A percentile compares a stretch with the other conserved stretches of the same genome.
These are phyloP conservation scores for Amanita fuliginea DNA, from an alignment of 768 basidiomycete species.

Conservation along the genomic window DNA sequence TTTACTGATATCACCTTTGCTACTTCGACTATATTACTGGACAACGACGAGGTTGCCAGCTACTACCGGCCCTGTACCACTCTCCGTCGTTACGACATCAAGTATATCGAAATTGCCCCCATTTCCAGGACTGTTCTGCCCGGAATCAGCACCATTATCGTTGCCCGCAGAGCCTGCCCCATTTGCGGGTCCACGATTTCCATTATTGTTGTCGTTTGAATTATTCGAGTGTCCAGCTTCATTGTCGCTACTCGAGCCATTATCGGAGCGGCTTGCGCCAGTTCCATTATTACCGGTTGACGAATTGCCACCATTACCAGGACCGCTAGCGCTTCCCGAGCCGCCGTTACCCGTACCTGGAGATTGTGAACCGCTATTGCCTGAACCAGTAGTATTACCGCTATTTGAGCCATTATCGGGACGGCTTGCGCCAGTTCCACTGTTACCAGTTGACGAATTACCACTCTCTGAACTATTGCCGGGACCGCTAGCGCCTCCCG, in stretches of 20 bases:
- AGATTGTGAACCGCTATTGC: neutral
- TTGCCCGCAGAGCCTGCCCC: neutral
- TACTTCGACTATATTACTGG: neutral
- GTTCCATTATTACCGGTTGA: no score
- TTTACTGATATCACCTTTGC: no score
- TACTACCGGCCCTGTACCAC: neutral
- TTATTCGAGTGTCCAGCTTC: neutral
- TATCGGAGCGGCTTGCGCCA: neutral
- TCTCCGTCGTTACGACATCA: neutral
- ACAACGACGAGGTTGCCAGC: no score
- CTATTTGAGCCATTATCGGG: neutral
- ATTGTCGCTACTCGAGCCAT: neutral
- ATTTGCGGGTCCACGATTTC: neutral
- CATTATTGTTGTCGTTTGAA: neutral
- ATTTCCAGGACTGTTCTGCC: neutral
- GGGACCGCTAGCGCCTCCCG: no score
- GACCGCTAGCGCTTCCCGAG: no score
- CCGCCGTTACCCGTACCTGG: neutral
- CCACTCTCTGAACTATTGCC: no score
- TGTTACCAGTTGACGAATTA: no score
- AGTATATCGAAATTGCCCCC: neutral
- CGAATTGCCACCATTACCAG: no score
- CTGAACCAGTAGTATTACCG: neutral
- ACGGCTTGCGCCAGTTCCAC: no score
- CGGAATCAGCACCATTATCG: neutral